phyloP scores from a whole-genome alignment of 2,329 filamentous ascomycete species.

The Tympanopsis confertula region DNA sequence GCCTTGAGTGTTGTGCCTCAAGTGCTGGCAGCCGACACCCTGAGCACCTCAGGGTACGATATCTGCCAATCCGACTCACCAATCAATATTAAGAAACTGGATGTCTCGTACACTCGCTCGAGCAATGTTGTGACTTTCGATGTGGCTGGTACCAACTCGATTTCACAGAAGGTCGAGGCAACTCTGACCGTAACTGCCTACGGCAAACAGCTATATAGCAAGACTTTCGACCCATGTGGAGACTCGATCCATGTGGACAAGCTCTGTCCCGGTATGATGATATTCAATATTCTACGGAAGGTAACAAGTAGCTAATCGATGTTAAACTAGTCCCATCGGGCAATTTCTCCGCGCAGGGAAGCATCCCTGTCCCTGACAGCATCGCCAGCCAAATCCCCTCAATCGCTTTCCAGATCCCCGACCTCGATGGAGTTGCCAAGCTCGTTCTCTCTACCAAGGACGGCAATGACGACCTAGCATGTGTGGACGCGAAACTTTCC shows the following conservation, averaged over 20 bases:
- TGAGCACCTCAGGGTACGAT: background rate
- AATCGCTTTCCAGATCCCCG: slow-evolving; percentile 83
- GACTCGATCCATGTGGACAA: slow-evolving; percentile 51
- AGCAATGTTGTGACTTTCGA: slow-evolving; percentile 69
- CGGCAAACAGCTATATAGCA: slow-evolving; percentile 67
- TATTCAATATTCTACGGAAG: slow-evolving; percentile 7
- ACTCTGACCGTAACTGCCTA: slow-evolving; percentile 70
- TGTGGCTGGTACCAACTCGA: slow-evolving; percentile 63
- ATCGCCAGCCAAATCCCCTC: slow-evolving; percentile 68
- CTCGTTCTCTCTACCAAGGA: slow-evolving; percentile 59
- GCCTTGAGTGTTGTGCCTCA: background rate
- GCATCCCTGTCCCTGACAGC: slow-evolving; percentile 57
- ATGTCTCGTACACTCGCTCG: slow-evolving; percentile 69
- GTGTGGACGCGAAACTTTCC: slow-evolving; percentile 67
- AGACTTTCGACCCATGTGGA: slow-evolving; percentile 75
- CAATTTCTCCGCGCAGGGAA: slow-evolving; percentile 61
- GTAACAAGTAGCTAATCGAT: too few relatives aligned
- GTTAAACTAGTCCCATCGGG: slow-evolving; percentile 53
- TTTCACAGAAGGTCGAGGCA: slow-evolving; percentile 70
- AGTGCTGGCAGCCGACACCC: background rate
- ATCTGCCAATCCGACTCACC: slow-evolving; percentile 24
- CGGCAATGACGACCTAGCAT: slow-evolving; percentile 53
- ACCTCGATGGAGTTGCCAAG: slow-evolving; percentile 77
- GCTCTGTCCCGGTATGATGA: slow-evolving; percentile 67
- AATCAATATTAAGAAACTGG: slow-evolving; percentile 61